These are phyloP conservation scores for Pseudopyricularia cyperi DNA, from an alignment of 2,329 filamentous ascomycete species.

Conservation along the genomic window DNA sequence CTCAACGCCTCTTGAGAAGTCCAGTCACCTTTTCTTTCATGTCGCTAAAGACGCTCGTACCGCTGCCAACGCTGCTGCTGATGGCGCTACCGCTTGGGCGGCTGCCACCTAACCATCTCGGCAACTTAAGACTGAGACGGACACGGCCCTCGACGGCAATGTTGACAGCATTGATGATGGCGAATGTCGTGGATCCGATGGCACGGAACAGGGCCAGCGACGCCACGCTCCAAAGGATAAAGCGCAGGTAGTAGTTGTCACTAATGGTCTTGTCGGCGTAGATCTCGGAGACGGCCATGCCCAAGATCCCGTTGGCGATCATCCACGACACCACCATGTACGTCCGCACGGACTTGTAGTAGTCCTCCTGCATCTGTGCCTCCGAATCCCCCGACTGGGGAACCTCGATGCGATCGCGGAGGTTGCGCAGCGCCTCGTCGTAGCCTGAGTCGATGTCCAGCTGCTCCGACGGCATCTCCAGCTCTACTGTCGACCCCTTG, in stretches of 20 bases:
- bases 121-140: conserved; percentile 40
- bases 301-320: conserved; percentile 78
- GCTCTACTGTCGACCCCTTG: conserved; percentile 70
- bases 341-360: conserved; percentile 92
- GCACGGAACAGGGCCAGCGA: conserved; percentile 78
- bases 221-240: conserved; percentile 89
- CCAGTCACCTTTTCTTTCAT: not conserved
- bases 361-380: conserved; percentile 86
- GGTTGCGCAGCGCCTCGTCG: conserved; percentile 90
- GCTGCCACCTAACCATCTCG: conserved; percentile 33
- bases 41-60: conserved; percentile 13
- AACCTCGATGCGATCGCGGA: conserved; percentile 85
- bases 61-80: conserved; percentile 35
- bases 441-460: conserved; percentile 97
- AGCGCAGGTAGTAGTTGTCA: conserved; percentile 79
- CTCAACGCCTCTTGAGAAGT: not conserved
- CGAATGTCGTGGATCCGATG: conserved; percentile 68
- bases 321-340: conserved; percentile 98
- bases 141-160: conserved; percentile 78
- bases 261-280: conserved; percentile 62
- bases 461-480: conserved; percentile 97
- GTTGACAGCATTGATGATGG: conserved; percentile 72
- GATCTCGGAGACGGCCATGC: conserved; percentile 83
- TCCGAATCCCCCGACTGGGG: conserved; percentile 49
- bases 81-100: conserved; percentile 27